Conservation (phyloP, 257 asterid genomes). For the Lantana camara region DNA sequence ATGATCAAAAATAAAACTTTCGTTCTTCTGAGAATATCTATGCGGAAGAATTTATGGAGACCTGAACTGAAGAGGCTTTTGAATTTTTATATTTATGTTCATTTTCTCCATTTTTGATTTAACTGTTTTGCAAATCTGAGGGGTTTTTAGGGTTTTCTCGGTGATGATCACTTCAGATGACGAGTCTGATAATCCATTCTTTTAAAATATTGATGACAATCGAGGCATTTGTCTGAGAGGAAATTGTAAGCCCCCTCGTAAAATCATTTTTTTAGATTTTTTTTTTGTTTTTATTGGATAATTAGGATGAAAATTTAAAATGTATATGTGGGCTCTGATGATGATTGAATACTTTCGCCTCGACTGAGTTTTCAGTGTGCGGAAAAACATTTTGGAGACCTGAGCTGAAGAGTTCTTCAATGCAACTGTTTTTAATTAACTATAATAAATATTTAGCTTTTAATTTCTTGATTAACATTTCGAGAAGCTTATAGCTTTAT, state of each 20-base stretch:
- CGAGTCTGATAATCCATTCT: slow-evolving; percentile 72
- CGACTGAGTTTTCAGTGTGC: slow-evolving; percentile 23
- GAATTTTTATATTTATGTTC: not conserved
- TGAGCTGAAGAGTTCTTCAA: slow-evolving; percentile 29
- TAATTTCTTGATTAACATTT: no score
- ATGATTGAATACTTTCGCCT: slow-evolving; percentile 34
- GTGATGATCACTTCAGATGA: slow-evolving; percentile 55
- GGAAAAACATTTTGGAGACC: slow-evolving; percentile 31
- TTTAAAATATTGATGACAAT: slow-evolving; percentile 46
- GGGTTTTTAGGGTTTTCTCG: slow-evolving; percentile 15
- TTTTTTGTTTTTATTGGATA: not conserved
- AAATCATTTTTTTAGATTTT: not conserved
- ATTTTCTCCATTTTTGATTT: no score
- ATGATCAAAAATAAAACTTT: slow-evolving; percentile 37
- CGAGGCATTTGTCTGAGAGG: slow-evolving; percentile 77
- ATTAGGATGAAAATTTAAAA: not conserved
- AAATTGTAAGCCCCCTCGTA: not conserved
- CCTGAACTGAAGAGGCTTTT: slow-evolving; percentile 64
- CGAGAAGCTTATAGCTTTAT: no score
- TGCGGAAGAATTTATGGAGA: slow-evolving; percentile 21
- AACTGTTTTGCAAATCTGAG: no score
- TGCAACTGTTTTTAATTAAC: not conserved
- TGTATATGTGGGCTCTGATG: slow-evolving; percentile 22
- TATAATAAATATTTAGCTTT: no score
- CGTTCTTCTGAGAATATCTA: slow-evolving; percentile 40